Conservation (phyloP, 257 asterid species). For the Solanum pinnatisectum region DNA sequence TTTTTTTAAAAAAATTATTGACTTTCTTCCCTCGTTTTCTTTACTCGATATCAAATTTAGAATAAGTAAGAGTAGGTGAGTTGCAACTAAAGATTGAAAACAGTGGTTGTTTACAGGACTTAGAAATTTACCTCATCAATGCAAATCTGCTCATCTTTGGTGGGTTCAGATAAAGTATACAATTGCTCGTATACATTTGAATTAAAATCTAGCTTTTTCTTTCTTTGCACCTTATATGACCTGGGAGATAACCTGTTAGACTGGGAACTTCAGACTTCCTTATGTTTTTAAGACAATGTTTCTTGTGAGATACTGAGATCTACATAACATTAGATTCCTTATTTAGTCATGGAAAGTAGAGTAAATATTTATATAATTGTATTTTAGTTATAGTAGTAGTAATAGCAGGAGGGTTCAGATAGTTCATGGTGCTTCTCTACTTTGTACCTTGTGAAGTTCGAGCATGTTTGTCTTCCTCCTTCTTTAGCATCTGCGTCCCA, state of each 20-base stretch:
- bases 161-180: neutral
- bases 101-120: neutral
- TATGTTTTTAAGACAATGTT: neutral
- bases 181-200: neutral
- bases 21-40: neutral
- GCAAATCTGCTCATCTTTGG: neutral
- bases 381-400: neutral
- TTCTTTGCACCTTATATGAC: neutral
- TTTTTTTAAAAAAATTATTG: neutral
- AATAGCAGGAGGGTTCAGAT: neutral
- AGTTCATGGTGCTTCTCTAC: neutral
- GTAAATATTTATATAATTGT: neutral
- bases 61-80: neutral
- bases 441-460: neutral
- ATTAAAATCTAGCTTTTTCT: neutral
- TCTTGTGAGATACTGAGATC: neutral
- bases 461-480: neutral
- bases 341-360: neutral
- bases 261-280: neutral
- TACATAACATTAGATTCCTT: neutral
- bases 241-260: neutral
- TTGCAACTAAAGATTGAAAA: neutral
- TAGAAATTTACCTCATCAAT: neutral
- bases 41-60: neutral
- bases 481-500: neutral